phyloP scores from a whole-genome alignment of 192 early-diverging fungal species.

The Diversispora eburnea region DNA sequence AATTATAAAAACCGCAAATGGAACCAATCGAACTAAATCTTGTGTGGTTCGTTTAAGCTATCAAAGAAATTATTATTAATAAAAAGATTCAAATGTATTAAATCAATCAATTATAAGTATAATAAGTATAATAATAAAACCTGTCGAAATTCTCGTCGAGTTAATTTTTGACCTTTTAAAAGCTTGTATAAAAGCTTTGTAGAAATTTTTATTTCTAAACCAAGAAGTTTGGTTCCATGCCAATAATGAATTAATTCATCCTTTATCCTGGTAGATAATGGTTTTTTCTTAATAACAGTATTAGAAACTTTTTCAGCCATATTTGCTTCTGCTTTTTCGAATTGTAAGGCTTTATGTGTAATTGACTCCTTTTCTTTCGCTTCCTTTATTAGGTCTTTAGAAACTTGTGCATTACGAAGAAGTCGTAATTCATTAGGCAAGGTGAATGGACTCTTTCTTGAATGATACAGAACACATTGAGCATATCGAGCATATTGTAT shows the following conservation, averaged over 20 bases:
- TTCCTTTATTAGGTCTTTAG: neutral
- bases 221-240: constrained; percentile 89
- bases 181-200: constrained; percentile 71
- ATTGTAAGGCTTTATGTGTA: constrained; percentile 4
- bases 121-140: constrained; percentile 40
- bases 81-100: neutral
- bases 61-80: neutral
- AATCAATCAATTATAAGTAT: neutral
- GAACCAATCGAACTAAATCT: constrained; percentile 84
- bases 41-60: constrained; percentile 81
- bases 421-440: constrained; percentile 4
- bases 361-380: neutral
- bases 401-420: neutral
- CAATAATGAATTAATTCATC: constrained; percentile 88
- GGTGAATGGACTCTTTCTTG: neutral
- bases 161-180: constrained; percentile 70
- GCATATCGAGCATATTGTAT: neutral
- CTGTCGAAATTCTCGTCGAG: constrained; percentile 82
- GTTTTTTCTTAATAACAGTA: constrained; percentile 45
- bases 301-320: constrained; percentile 6
- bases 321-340: constrained; percentile 18
- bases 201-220: constrained; percentile 84
- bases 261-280: constrained; percentile 74
- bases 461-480: neutral
- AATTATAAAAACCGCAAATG: constrained; percentile 86